Evolutionary conservation across 768 basidiomycete genomes (phyloP).

Genomic region (Lanmaoa pseudosensibilis): DNA sequence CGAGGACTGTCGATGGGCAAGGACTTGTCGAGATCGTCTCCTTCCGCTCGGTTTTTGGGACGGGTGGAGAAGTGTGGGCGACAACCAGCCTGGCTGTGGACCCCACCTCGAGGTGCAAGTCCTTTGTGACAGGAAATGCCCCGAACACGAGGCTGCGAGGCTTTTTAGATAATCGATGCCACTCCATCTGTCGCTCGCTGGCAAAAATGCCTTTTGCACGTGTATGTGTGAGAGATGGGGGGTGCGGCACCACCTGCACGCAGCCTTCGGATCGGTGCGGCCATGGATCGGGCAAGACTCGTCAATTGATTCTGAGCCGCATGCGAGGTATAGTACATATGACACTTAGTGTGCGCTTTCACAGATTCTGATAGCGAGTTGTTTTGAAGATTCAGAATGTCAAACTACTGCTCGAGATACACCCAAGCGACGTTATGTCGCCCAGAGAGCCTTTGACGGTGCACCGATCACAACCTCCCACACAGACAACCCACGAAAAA

Average conservation of each 20-base stretch:
- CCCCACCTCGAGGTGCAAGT: slow-evolving; percentile 10
- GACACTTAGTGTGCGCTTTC: not conserved
- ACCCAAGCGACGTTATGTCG: not conserved
- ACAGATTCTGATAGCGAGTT: not conserved
- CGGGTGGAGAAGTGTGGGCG: not conserved
- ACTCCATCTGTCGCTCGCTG: slow-evolving; percentile 16
- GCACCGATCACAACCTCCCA: not conserved
- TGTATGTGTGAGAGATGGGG: slow-evolving; percentile 13
- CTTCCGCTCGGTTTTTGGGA: not conserved
- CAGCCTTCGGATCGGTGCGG: slow-evolving; percentile 8
- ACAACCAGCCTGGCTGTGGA: not conserved
- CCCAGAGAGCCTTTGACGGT: not conserved
- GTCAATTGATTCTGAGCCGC: not conserved
- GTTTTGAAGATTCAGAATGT: not conserved
- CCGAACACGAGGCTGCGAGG: slow-evolving; percentile 27
- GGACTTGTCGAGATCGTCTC: not conserved
- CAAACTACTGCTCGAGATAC: too few relatives aligned
- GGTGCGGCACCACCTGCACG: slow-evolving; percentile 1
- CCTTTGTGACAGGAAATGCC: slow-evolving; percentile 21
- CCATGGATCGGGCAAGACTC: slow-evolving; percentile 9
- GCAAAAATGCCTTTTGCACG: slow-evolving; percentile 25
- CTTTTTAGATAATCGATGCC: slow-evolving; percentile 29
- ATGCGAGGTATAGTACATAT: not conserved
- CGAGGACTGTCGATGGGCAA: not conserved
- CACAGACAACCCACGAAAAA: not conserved